A percentile compares a stretch with the other conserved stretches of the same genome.
Conservation (phyloP, 805 yeast genomes). For the Wickerhamiella lipophila region DNA sequence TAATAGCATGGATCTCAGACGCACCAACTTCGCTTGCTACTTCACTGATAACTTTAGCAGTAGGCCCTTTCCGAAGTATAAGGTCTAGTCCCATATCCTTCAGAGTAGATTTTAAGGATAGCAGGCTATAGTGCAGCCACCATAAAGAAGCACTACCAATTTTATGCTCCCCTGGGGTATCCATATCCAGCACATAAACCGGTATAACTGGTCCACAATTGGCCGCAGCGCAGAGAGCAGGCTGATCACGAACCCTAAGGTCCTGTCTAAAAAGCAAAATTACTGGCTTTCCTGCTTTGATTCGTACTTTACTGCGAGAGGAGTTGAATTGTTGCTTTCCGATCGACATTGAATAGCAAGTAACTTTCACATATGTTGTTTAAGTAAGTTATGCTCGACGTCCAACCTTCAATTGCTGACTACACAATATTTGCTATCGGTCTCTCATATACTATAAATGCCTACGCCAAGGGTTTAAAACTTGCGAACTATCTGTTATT, state of each 20-base stretch:
- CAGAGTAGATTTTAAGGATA: not conserved
- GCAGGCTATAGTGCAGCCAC: conserved; percentile 9
- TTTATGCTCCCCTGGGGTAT: not conserved
- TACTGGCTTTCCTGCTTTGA: not conserved
- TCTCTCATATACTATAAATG: too few relatives aligned
- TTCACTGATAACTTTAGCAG: not conserved
- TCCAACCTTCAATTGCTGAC: too few relatives aligned
- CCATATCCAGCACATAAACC: conserved; percentile 6
- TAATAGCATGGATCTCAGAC: conserved; percentile 2
- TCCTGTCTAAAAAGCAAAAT: conserved; percentile 3
- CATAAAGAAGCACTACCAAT: conserved; percentile 7
- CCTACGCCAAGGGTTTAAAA: too few relatives aligned
- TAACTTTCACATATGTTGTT: too few relatives aligned
- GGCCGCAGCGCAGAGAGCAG: not conserved
- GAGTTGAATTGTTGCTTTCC: not conserved
- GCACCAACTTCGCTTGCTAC: not conserved
- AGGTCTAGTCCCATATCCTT: not conserved
- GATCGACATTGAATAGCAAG: not conserved
- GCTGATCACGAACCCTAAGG: conserved; percentile 2
- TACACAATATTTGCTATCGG: too few relatives aligned
- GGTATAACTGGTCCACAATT: conserved; percentile 1
- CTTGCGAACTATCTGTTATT: too few relatives aligned
- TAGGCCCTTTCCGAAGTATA: not conserved
- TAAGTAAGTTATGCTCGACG: conserved; percentile 4
- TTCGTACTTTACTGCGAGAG: not conserved